Evolutionary conservation across 805 yeast species (phyloP), one percentile per base, ranked within the genome.

Genomic region (Lachancea fermentati): DNA sequence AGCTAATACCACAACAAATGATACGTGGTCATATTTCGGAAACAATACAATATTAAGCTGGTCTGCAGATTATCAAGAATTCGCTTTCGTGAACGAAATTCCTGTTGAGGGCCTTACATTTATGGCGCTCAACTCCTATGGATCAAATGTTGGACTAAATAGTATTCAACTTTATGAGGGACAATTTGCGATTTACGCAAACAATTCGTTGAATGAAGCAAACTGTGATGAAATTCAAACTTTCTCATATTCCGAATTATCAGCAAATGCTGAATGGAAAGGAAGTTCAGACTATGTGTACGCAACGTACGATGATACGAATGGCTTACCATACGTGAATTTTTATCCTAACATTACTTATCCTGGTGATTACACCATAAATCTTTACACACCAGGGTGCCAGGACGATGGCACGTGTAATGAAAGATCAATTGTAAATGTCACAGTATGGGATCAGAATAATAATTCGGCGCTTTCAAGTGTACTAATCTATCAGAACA

Each of bases 361-460:
- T 46, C 69, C 85, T 0, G 97, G 97, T 7, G 69, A 78, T 44
- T 93, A 87, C 59, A 68, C 85, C 0, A 69, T 93, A 17, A 66
- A 76, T 38, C 51, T 89, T 36, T 81, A 76, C 51, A 93, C 98
- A 0, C 96, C 96, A 0, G 97, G 97, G 0, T 93, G 98, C 65
- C 39, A 59, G 1, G 57, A 51, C 3, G 95, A 85, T 56, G 62
- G 66, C 36, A 72, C 93, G 0, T 93, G 98, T 63, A 49, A 57
- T 16, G 43, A 65, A 15, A 73, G 98, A 56, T 91, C 95, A 8
- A 72, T 76, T 18, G 91, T 85, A 3, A 85, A 85, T 51, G 96
- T 81, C 0, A 73, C 94, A 0, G 67, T 89, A 2, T 43, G 51
- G 47, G 75, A 73, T 16, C 52, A 58, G 0, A 49, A 55, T 0